Evolutionary conservation across 805 yeast genomes (phyloP), one percentile per base, ranked within the genome.

Genomic region (Barnettozyma sucrosica): DNA sequence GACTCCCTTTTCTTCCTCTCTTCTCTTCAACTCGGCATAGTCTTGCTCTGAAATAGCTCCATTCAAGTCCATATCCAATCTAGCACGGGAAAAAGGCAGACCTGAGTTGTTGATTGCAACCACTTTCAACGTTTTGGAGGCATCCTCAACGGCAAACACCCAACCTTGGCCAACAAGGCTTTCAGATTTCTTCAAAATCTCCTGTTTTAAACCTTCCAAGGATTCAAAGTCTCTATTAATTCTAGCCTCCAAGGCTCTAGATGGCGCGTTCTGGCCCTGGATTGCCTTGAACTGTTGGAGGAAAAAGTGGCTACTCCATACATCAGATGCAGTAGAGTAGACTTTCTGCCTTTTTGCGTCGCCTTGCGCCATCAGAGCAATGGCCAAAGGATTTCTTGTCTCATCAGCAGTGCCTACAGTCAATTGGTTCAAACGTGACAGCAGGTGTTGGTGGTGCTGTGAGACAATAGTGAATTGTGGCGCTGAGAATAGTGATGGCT

Each of bases 261-360:
- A 66, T 47, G 77, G 70, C 13, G 65, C 58, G 7, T 43, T 47
- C 20, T 55, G 57, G 18, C 55, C 50, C 25, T 47, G 52, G 9
- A 62, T 48, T 3, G 57, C 45, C 7, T 55, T 50, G 43, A 83
- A 68, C 59, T 85, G 85, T 64, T 84, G 80, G 60, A 89, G 81
- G 58, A 85, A 89, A 44, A 93, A 74, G 67, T 92, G 99, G 70
- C 93, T 93, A 68, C 89, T 90, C 69, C 86, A 92, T 3, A 89
- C 82, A 63, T 86, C 95, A 5, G 96, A 86, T 3, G 98, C 97
- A 60, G 76, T 79, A 67, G 90, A 93, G 74, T 83, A 90, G n/a
- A 79, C 66, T 47, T 79, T 77, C 30, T 89, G 82, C 57, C 79
- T 77, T 26, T 80, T 77, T 26, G 85, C 72, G 52, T 80, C 77